Evolutionary conservation across 75 land plant genomes (phyloP).

Genomic region (Ceratopteris richardii): DNA sequence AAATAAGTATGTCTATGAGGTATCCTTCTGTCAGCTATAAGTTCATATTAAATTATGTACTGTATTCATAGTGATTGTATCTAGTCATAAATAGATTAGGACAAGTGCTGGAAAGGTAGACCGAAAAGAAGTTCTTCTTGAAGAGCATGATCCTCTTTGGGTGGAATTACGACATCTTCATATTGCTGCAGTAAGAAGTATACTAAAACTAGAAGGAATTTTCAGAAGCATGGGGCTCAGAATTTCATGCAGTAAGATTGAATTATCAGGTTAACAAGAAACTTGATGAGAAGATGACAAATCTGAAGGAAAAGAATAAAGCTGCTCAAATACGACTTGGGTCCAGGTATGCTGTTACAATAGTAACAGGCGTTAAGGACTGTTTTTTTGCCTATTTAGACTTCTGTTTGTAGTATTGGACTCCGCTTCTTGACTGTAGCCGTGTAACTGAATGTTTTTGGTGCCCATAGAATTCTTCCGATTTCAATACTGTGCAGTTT

Average conservation of each 20-base stretch:
- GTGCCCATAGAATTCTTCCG: too few relatives aligned
- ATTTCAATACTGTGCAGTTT: too few relatives aligned
- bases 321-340: conserved; percentile 94
- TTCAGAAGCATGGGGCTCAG: too few relatives aligned
- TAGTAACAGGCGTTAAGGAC: too few relatives aligned
- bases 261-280: conserved; percentile 66
- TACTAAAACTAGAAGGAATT: neutral
- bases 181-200: conserved; percentile 85
- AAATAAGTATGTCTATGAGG: conserved; percentile 88
- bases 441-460: too few relatives aligned
- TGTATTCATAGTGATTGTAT: neutral
- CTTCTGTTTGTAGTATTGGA: too few relatives aligned
- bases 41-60: neutral
- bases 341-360: conserved; percentile 25
- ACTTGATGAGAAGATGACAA: conserved; percentile 80
- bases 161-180: conserved; percentile 89
- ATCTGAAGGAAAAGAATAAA: conserved; percentile 78
- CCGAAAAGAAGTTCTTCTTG: conserved; percentile 91
- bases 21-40: conserved; percentile 18
- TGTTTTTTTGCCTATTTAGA: neutral
- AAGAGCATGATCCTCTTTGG: conserved; percentile 99
- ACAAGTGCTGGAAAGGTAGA: conserved; percentile 54
- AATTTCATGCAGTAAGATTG: too few relatives aligned
- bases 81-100: conserved; percentile 52
- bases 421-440: too few relatives aligned